Evolutionary conservation across 2,329 filamentous ascomycete genomes (phyloP).

Genomic region (Neofusicoccum cordaticola): DNA sequence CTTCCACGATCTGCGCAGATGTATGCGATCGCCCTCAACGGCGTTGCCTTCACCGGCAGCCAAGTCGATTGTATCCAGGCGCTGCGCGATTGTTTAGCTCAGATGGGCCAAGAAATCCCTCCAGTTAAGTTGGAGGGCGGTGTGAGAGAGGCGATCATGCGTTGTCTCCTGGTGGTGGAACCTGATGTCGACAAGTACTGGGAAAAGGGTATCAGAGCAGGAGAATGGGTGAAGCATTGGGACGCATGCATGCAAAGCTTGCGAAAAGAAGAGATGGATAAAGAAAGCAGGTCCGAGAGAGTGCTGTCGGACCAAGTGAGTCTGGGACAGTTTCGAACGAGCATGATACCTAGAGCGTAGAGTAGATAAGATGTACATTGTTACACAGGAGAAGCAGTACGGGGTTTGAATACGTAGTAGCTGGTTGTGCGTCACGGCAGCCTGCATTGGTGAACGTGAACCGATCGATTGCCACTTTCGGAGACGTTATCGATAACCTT

Average conservation of each 20-base stretch:
- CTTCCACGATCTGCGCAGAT: constrained; percentile 50
- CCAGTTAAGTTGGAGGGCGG: constrained; percentile 45
- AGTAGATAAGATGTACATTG: neutral
- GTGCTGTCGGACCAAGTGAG: neutral
- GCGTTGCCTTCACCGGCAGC: constrained; percentile 47
- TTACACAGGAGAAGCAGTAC: too few relatives aligned
- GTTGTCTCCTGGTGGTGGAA: constrained; percentile 57
- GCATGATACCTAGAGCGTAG: neutral
- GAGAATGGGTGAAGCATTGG: constrained; percentile 13
- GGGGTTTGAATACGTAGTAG: too few relatives aligned
- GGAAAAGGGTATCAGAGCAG: neutral
- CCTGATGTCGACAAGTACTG: constrained; percentile 43
- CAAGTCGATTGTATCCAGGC: constrained; percentile 46
- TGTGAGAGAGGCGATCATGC: constrained; percentile 50
- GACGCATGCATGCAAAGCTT: neutral
- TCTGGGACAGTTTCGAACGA: neutral
- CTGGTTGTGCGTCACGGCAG: too few relatives aligned
- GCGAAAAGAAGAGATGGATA: neutral
- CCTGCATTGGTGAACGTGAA: too few relatives aligned
- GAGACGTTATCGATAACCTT: constrained; percentile 3
- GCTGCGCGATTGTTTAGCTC: constrained; percentile 54
- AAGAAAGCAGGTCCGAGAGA: neutral
- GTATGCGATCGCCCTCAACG: constrained; percentile 55
- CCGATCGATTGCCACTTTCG: neutral
- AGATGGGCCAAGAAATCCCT: constrained; percentile 58